Base-by-base conservation (phyloP, 768 basidiomycete genomes). In the Lactifluus hygrophoroides region DNA sequence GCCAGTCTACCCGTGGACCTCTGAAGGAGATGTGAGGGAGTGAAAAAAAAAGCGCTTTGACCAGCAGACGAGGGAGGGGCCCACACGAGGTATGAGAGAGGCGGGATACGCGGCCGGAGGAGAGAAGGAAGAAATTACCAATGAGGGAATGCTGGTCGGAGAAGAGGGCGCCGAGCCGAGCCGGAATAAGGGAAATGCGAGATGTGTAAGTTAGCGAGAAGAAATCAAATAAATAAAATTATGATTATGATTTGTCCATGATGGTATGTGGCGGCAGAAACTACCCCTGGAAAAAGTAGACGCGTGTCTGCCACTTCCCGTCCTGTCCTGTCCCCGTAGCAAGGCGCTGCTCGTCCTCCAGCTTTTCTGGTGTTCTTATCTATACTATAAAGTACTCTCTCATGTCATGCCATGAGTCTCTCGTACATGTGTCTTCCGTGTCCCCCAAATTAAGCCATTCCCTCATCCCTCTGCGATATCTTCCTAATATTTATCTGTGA, bases 321-420 rank as follows among this genome's bases (percentile, higher is more conserved):
- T n/a, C n/a, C n/a, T n/a, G n/a, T n/a, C n/a, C n/a, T n/a, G n/a
- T n/a, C 49, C 54, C 58, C 59, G 40, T 32, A 42, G 43, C n/a
- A 35, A 46, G 53, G 53, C 47, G 48, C 54, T n/a, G 28, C 32
- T 37, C 38, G 2, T 37, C 28, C 52, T 49, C 37, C 40, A 32
- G 42, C 45, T 48, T 44, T 50, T 40, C 50, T 34, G 56, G 27
- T 21, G 28, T 47, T 32, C 16, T 40, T 51, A 54, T 54, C 58
- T 62, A 62, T 62, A 62, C 58, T 62, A 62, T 62, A 62, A 62
- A 62, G 61, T 23, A 16, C 25, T 27, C 28, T 42, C 51, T 43
- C 37, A 53, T 42, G 57, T 43, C 37, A 53, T 52, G 25, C 34
- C 5, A 51, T 51, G 42, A 11, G n/a, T 28, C 51, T 61, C 47